Evolutionary conservation across 495 filamentous ascomycete genomes (phyloP).

Genomic region (Rhizodiscina lignyota): DNA sequence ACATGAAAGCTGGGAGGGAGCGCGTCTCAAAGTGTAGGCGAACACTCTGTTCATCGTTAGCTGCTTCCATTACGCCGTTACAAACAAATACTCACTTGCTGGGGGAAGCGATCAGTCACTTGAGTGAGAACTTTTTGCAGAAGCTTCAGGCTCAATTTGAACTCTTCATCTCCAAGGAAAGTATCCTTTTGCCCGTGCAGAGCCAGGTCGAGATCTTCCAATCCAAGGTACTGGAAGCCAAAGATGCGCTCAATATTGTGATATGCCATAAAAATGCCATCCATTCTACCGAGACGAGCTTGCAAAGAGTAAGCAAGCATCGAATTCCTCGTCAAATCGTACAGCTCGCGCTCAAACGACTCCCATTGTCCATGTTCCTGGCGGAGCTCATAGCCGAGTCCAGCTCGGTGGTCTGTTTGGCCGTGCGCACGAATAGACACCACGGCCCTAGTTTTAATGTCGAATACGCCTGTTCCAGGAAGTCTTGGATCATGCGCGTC

Average conservation of each 20-base stretch:
- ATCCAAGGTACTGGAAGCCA: conserved; percentile 84
- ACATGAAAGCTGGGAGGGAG: conserved; percentile 48
- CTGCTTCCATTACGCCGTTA: background rate
- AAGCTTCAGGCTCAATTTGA: conserved; percentile 58
- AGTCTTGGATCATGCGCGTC: conserved; percentile 79
- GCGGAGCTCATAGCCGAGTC: conserved; percentile 76
- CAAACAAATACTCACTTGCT: conserved; percentile 23
- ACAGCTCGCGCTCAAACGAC: conserved; percentile 90
- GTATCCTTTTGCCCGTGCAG: conserved; percentile 57
- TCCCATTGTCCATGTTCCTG: conserved; percentile 56
- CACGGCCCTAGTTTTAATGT: conserved; percentile 89
- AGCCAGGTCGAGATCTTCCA: conserved; percentile 72
- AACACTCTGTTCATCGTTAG: conserved; percentile 39
- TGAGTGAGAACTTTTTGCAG: conserved; percentile 63
- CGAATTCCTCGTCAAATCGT: conserved; percentile 86
- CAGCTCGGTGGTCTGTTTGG: conserved; percentile 43
- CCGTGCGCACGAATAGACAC: conserved; percentile 78
- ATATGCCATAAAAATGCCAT: conserved; percentile 95
- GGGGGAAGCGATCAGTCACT: conserved; percentile 54
- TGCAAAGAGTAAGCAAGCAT: conserved; percentile 97
- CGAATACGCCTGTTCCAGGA: conserved; percentile 89
- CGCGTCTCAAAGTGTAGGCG: conserved; percentile 79
- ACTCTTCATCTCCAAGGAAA: conserved; percentile 69
- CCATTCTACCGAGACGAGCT: conserved; percentile 92
- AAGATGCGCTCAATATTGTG: conserved; percentile 94